Evolutionary conservation across 1,284 basidiomycete species (phyloP), one percentile per base, ranked within the genome.

Genomic region (Tilletia indica): DNA sequence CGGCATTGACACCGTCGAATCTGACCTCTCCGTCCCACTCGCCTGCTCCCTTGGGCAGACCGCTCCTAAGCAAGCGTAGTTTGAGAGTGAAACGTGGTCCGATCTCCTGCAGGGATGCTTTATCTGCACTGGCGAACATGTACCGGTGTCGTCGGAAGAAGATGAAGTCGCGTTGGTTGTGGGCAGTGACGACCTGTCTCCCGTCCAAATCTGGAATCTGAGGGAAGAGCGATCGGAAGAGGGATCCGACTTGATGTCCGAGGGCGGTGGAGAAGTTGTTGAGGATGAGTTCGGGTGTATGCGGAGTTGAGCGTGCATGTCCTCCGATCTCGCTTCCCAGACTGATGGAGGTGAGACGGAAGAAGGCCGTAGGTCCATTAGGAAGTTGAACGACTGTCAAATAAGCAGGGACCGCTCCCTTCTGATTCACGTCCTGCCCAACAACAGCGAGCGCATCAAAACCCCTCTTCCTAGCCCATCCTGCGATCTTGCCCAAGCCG

Each of bases 61-160:
- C 93, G 79, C 93, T 93, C 82, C 92, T 91, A 74, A 99, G 85
- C 87, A 91, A 96, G 45, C 91, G 87, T 71, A 99, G 86, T 86
- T 99, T 99, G 21, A 99, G 87, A 0, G 97, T 99, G 83, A 99
- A 98, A 38, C 96, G 89, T 4, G 97, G 97, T 0, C 97, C 97
- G 74, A 99, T 99, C 85, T 99, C 97, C 85, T 99, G 97, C 68
- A 99, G 86, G 19, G 92, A 90, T 11, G 97, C 94, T 82, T 93
- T 95, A 66, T 84, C 74, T 39, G 80, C 79, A 64, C 92, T 93
- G 66, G 93, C 89, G 85, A 97, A 98, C 56, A 93, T 93, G 84
- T 97, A 97, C 78, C 94, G 93, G 86, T 98, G 95, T 76, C 97
- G 87, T 72, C 97, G 87, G 88, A 99, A 97, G 87, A 99, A 99